Conservation (phyloP, 2,329 filamentous ascomycete species). For the Diaporthe nobilis region DNA sequence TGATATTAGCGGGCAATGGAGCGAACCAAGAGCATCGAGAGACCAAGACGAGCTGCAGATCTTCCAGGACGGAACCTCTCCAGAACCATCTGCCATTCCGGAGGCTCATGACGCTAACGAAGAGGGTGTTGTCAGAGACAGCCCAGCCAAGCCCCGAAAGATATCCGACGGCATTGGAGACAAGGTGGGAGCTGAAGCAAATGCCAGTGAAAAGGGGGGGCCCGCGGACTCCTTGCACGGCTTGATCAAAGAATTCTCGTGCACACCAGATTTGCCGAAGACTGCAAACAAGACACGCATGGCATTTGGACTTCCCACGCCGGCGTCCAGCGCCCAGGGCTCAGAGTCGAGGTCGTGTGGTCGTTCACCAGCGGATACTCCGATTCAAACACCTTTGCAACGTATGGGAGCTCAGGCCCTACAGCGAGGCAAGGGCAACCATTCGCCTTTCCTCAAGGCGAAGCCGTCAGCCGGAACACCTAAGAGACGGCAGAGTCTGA, state of each 20-base stretch:
- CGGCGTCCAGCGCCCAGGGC: slow-evolving; percentile 48
- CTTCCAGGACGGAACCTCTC: slow-evolving; percentile 56
- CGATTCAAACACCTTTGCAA: slow-evolving; percentile 64
- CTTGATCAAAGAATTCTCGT: slow-evolving; percentile 48
- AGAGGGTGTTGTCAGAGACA: slow-evolving; percentile 25
- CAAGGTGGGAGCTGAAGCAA: not conserved
- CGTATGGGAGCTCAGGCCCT: slow-evolving; percentile 65
- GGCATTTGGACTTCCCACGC: slow-evolving; percentile 59
- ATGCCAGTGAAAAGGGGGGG: not conserved
- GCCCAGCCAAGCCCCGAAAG: slow-evolving; percentile 44
- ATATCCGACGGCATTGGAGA: slow-evolving; percentile 34
- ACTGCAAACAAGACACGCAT: slow-evolving; percentile 48
- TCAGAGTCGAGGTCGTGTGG: slow-evolving; percentile 36
- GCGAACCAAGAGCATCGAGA: slow-evolving; percentile 53
- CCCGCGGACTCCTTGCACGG: slow-evolving; percentile 46
- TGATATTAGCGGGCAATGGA: slow-evolving; percentile 64
- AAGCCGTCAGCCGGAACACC: slow-evolving; percentile 45
- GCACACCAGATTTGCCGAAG: slow-evolving; percentile 42
- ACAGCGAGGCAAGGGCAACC: slow-evolving; percentile 48
- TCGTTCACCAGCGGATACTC: slow-evolving; percentile 37
- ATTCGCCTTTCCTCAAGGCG: slow-evolving; percentile 46
- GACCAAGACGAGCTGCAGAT: slow-evolving; percentile 59
- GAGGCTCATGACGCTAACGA: slow-evolving; percentile 18
- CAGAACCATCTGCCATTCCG: not conserved
- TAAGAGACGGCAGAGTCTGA: slow-evolving; percentile 44